phyloP scores from a whole-genome alignment of 2,329 filamentous ascomycete species.

The Arthrinium puccinioides region DNA sequence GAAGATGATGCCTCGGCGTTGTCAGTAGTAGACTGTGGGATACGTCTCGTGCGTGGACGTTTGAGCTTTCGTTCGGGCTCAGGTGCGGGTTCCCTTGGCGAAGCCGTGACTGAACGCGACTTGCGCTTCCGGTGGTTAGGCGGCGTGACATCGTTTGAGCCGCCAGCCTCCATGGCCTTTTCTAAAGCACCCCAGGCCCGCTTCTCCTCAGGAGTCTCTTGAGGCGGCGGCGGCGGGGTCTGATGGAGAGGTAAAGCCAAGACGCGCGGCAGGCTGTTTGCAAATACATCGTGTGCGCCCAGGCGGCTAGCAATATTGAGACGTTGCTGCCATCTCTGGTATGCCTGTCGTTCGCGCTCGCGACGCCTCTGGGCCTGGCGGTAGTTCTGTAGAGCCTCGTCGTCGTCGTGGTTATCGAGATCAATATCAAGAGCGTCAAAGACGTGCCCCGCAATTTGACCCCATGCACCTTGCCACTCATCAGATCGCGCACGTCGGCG shows the following conservation, averaged over 20 bases:
- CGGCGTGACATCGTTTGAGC: conserved; percentile 30
- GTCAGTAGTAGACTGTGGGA: conserved; percentile 43
- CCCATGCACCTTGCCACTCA: conserved; percentile 87
- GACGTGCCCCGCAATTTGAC: conserved; percentile 51
- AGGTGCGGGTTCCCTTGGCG: conserved; percentile 59
- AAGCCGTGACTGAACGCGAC: conserved; percentile 59
- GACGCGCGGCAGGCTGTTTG: conserved; percentile 46
- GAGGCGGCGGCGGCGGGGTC: conserved; percentile 42
- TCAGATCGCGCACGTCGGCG: conserved; percentile 61
- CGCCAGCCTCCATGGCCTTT: conserved; percentile 65
- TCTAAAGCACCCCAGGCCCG: conserved; percentile 89
- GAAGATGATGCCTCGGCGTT: conserved; percentile 34
- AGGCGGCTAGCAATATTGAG: conserved; percentile 75
- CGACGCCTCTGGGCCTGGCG: conserved; percentile 44
- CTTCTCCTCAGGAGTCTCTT: conserved; percentile 72
- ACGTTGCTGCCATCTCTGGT: conserved; percentile 74
- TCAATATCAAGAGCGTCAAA: conserved; percentile 68
- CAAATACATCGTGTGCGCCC: conserved; percentile 67
- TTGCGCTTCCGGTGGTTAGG: conserved; percentile 66
- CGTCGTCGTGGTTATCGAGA: conserved; percentile 80
- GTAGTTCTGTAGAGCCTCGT: conserved; percentile 46
- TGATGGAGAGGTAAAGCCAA: conserved; percentile 56
- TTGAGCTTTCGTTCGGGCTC: conserved; percentile 81
- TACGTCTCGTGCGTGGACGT: conserved; percentile 71
- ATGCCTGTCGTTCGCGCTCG: conserved; percentile 48